Evolutionary conservation across 257 asterid genomes (phyloP).

Genomic region (Voacanga thouarsii): DNA sequence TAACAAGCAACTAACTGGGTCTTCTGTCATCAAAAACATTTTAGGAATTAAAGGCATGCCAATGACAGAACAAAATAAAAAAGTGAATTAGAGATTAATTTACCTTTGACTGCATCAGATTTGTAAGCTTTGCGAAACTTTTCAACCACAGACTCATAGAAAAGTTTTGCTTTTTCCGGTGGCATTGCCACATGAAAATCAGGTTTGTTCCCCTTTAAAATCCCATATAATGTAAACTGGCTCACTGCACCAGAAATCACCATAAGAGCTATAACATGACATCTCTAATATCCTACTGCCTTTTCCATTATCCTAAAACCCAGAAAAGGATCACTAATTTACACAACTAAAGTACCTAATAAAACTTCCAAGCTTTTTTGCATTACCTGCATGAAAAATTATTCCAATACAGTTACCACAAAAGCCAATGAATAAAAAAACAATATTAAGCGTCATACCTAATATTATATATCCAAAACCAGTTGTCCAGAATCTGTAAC

Average conservation of each 20-base stretch:
- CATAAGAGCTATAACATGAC: constrained; percentile 11
- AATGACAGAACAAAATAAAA: neutral
- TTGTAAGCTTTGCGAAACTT: constrained; percentile 68
- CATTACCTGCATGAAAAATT: constrained; percentile 61
- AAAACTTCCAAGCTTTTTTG: constrained; percentile 71
- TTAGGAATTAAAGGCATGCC: neutral
- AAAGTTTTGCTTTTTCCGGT: constrained; percentile 66
- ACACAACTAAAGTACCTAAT: constrained; percentile 46
- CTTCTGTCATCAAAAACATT: neutral
- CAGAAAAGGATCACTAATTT: neutral
- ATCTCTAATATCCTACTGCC: neutral
- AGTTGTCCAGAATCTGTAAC: too few relatives aligned
- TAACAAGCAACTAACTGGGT: neutral
- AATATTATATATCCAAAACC: too few relatives aligned
- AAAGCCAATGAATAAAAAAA: neutral
- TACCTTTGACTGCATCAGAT: constrained; percentile 71
- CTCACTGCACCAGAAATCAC: constrained; percentile 58
- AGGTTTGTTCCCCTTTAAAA: constrained; percentile 87
- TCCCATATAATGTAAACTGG: constrained; percentile 86
- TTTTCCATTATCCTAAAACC: neutral
- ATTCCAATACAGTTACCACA: neutral
- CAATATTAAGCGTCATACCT: neutral
- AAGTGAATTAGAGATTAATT: neutral
- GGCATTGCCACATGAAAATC: constrained; percentile 99
- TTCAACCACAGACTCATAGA: constrained; percentile 76